Evolutionary conservation across 1,284 basidiomycete species (phyloP).

Genomic region (Vanrija sp.): DNA sequence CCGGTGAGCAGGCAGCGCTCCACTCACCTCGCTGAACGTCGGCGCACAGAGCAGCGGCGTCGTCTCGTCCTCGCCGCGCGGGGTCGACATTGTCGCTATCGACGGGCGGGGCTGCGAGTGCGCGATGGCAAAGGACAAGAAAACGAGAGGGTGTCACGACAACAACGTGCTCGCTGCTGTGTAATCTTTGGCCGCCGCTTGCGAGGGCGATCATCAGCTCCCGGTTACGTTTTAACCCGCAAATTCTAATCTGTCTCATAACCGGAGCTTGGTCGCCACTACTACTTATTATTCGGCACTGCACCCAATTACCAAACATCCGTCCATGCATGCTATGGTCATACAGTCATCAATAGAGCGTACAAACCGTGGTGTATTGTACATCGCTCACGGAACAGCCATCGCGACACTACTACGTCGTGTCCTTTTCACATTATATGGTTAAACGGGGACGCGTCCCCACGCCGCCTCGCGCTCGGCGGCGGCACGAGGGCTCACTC

Average conservation of each 20-base stretch:
- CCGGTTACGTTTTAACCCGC: no score
- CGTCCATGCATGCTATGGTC: neutral
- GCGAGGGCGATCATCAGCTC: no score
- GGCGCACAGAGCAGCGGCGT: constrained; percentile 31
- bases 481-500: neutral
- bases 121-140: neutral
- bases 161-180: neutral
- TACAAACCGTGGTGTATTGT: neutral
- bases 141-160: neutral
- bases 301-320: neutral
- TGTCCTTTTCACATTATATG: no score
- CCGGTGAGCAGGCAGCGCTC: no score
- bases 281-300: neutral
- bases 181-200: neutral
- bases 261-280: neutral
- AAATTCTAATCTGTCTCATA: no score
- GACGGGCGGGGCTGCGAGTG: neutral
- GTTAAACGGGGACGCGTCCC: constrained; percentile 6
- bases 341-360: no score
- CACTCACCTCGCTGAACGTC: constrained; percentile 2
- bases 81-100: neutral
- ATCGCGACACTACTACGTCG: neutral
- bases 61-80: constrained; percentile 20
- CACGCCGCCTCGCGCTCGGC: constrained; percentile 2
- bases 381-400: neutral